Percentiles rank a stretch among this genome's conserved stretches.
Conservation (phyloP, 768 basidiomycete species). For the Naganishia friedmannii region DNA sequence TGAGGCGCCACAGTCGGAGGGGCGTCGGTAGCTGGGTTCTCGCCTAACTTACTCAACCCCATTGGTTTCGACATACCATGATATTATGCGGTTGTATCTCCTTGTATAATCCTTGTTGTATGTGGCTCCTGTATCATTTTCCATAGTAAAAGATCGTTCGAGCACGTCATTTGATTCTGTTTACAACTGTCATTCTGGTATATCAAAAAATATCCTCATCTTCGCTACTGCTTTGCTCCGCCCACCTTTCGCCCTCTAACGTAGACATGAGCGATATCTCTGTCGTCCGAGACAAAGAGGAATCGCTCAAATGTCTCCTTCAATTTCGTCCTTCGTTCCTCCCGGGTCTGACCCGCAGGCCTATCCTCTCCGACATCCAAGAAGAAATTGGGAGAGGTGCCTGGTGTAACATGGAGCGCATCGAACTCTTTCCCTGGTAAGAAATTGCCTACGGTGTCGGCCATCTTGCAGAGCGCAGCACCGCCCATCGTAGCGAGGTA, state of each 20-base stretch:
- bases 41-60: neutral
- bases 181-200: neutral
- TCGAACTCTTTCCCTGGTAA: constrained; percentile 81
- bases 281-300: constrained; percentile 79
- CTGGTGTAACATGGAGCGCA: constrained; percentile 70
- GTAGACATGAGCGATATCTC: constrained; percentile 64
- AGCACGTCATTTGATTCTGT: neutral
- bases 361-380: constrained; percentile 28
- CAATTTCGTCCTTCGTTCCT: constrained; percentile 52
- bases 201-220: neutral
- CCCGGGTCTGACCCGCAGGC: constrained; percentile 35
- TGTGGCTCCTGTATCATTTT: too few species aligned
- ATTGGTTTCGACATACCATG: neutral
- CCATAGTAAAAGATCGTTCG: too few species aligned
- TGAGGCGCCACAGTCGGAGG: constrained; percentile 51
- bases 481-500: constrained; percentile 91
- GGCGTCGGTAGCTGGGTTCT: constrained; percentile 22
- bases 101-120: too few species aligned
- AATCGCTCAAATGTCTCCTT: constrained; percentile 73
- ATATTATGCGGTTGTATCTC: neutral
- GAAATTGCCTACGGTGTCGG: constrained; percentile 71
- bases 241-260: constrained; percentile 78
- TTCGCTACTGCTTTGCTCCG: constrained; percentile 53
- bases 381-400: constrained; percentile 44
- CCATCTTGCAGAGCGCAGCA: constrained; percentile 73